A percentile compares a stretch with the other conserved stretches of the same genome.
Evolutionary conservation across 2,329 filamentous ascomycete genomes (phyloP).

Genomic region (Ascomycota sp.): DNA sequence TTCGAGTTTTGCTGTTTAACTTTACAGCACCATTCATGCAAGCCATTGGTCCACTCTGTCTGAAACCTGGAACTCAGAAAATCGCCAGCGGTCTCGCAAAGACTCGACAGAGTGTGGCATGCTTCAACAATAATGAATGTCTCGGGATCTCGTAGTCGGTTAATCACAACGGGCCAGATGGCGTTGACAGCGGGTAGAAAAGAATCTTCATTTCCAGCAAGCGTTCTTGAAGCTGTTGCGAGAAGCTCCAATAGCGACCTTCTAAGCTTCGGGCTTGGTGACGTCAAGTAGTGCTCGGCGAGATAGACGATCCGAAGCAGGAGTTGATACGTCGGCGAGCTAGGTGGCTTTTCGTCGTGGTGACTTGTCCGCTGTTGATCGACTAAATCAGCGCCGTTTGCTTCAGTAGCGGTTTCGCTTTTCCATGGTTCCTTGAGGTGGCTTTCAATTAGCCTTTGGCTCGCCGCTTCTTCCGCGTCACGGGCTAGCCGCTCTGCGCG

Average conservation of each 20-base stretch:
- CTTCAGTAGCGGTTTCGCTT: conserved; percentile 10
- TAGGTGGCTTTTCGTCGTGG: conserved; percentile 35
- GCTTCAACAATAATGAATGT: conserved; percentile 50
- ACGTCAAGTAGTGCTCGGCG: conserved; percentile 80
- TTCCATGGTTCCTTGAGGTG: conserved; percentile 18
- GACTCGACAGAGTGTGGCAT: conserved; percentile 42
- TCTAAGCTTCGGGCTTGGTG: conserved; percentile 59
- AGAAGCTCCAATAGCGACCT: conserved; percentile 62
- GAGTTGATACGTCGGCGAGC: conserved; percentile 61
- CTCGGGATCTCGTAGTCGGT: conserved; percentile 45
- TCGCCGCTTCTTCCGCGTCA: conserved; percentile 16
- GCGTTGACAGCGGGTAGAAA: conserved; percentile 82
- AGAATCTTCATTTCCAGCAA: conserved; percentile 57
- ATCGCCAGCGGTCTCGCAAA: conserved; percentile 56
- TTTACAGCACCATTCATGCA: conserved; percentile 27
- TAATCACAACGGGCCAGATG: conserved; percentile 66
- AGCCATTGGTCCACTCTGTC: conserved; percentile 44
- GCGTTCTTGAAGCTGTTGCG: conserved; percentile 46
- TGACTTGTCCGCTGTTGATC: conserved; percentile 14
- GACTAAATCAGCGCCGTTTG: conserved; percentile 8
- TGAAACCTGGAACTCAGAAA: conserved; percentile 64
- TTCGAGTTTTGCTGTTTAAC: conserved; percentile 18
- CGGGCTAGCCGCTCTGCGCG: conserved; percentile 16
- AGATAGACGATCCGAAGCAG: conserved; percentile 64
- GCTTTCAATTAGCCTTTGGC: conserved; percentile 7